These are phyloP conservation scores for Rhytidhysteron rufulum DNA, from an alignment of 2,329 filamentous ascomycete species.

Conservation along the genomic window DNA sequence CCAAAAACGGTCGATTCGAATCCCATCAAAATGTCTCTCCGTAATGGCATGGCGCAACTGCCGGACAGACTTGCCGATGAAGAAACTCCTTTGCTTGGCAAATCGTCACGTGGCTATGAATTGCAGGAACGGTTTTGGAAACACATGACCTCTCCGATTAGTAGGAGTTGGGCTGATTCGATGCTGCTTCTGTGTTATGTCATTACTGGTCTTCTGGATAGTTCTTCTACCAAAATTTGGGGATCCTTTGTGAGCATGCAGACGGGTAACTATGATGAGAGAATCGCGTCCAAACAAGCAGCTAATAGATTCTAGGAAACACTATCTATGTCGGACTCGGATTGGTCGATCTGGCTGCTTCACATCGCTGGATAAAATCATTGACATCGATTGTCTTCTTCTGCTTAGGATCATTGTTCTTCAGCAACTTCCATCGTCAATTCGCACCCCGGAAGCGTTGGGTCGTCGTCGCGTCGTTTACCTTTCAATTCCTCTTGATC, in stretches of 20 bases:
- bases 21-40: too few species aligned
- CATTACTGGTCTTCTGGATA: slow-evolving; percentile 74
- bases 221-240: slow-evolving; percentile 71
- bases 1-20: too few species aligned
- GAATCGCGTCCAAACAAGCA: slow-evolving; percentile 30
- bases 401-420: slow-evolving; percentile 68
- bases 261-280: slow-evolving; percentile 53
- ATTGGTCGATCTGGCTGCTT: slow-evolving; percentile 53
- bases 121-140: slow-evolving; percentile 13
- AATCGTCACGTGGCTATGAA: slow-evolving; percentile 15
- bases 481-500: slow-evolving; percentile 41
- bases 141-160: slow-evolving; percentile 49
- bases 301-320: slow-evolving; percentile 48
- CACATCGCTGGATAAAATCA: slow-evolving; percentile 66
- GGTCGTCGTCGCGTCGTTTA: slow-evolving; percentile 53
- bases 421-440: slow-evolving; percentile 63
- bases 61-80: slow-evolving; percentile 21
- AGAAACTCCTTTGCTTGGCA: slow-evolving; percentile 29
- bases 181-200: slow-evolving; percentile 69
- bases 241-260: slow-evolving; percentile 82
- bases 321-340: slow-evolving; percentile 77
- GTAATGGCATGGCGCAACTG: not conserved
- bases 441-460: slow-evolving; percentile 61
- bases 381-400: slow-evolving; percentile 67
- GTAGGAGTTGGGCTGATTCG: slow-evolving; percentile 62